phyloP scores from a whole-genome alignment of 306 rosid genomes.

The Gastrolobium villosum region DNA sequence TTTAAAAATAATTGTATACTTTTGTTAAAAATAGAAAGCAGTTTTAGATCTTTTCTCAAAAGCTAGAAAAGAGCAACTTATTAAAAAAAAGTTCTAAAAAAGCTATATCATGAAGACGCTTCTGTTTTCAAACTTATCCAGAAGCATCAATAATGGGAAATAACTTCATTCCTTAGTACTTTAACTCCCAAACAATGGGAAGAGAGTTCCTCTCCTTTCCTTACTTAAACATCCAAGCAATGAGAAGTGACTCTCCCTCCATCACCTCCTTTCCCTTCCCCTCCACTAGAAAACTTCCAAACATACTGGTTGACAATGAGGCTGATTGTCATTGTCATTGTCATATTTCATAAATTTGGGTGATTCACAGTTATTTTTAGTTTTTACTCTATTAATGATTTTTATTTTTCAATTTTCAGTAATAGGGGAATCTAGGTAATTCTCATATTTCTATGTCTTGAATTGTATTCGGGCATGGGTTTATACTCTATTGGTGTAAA shows the following conservation, averaged over 20 bases:
- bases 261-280: neutral
- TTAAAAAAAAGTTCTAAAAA: neutral
- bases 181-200: slow-evolving; percentile 17
- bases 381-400: slow-evolving; percentile 22
- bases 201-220: neutral
- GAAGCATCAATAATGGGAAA: neutral
- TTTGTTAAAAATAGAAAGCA: neutral
- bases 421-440: slow-evolving; percentile 1
- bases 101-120: neutral
- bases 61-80: slow-evolving; percentile 5
- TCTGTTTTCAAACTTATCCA: neutral
- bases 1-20: neutral
- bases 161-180: neutral
- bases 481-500: neutral
- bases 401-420: neutral
- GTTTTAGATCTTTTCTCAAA: neutral
- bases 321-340: neutral
- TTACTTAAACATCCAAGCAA: slow-evolving; percentile 15
- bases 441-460: slow-evolving; percentile 2
- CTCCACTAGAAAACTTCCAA: neutral
- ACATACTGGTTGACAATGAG: neutral
- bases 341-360: slow-evolving; percentile 26
- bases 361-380: slow-evolving; percentile 22
- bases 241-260: neutral
- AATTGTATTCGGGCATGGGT: slow-evolving; percentile 10